Evolutionary conservation across 345 rosid species (phyloP).

Genomic region (Litchi chinensis): DNA sequence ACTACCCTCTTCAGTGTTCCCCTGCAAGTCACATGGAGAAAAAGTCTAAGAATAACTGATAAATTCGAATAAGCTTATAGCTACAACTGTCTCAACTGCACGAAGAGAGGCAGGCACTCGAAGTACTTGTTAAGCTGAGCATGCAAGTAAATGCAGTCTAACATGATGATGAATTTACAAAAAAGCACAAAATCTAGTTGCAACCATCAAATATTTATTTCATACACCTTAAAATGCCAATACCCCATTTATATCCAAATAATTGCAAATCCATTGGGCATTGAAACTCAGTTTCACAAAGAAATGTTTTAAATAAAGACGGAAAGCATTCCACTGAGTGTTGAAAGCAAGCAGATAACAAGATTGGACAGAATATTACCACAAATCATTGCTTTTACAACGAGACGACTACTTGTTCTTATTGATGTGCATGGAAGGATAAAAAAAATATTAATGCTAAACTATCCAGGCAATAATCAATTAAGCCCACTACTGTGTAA

Average conservation of each 20-base stretch:
- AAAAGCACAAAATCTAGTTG: neutral
- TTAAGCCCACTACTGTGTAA: neutral
- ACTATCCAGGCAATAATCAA: neutral
- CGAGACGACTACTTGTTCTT: neutral
- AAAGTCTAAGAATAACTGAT: slow-evolving; percentile 9
- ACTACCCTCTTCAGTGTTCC: slow-evolving; percentile 66
- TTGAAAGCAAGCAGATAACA: neutral
- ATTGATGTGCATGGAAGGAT: neutral
- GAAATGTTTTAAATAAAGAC: neutral
- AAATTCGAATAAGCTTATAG: neutral
- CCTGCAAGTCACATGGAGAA: slow-evolving; percentile 50
- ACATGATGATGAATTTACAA: neutral
- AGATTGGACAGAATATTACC: neutral
- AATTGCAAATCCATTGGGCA: neutral
- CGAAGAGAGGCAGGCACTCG: neutral
- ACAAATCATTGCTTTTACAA: neutral
- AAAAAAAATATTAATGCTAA: neutral
- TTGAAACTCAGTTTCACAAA: neutral
- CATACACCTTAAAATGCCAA: neutral
- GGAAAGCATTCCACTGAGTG: neutral
- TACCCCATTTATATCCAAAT: neutral
- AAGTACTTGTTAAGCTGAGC: neutral
- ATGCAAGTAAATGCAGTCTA: neutral
- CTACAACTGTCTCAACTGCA: slow-evolving; percentile 9
- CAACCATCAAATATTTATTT: neutral